Evolutionary conservation across 768 basidiomycete genomes (phyloP), one percentile per base, ranked within the genome.

Genomic region (Collybia sordida): DNA sequence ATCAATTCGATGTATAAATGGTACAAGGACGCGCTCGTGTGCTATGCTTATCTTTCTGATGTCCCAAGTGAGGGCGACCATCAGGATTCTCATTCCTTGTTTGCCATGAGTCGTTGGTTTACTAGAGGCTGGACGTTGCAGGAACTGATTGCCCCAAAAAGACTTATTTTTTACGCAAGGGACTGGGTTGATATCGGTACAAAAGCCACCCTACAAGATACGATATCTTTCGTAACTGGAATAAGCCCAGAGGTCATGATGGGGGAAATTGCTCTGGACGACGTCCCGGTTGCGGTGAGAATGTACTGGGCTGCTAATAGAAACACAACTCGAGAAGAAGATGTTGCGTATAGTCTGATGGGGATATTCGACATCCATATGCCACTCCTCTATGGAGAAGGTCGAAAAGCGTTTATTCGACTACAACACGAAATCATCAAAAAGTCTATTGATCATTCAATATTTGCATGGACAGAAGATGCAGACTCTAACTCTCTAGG

Each of bases 351-450:
- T 38, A 37, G 34, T 14, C 15, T 47, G 21, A 47, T 47, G 19
- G 46, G 46, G 22, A 35, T 47, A 38, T 37, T 47, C 14, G 35
- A 47, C 15, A 22, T 47, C 36, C 11, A 35, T 15, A 35, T 47
- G 35, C 38, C 46, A 15, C 35, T 47, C 38, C 19, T 38, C 28
- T 47, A 47, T 38, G 46, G 46, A 25, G 46, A 47, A 36, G 46
- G 46, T 8, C 5, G 23, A 21, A 47, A 37, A 36, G 19, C 46
- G 15, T 47, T 47, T n/a, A 15, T 37, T 27, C 31, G 46, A 18
- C 12, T 47, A 11, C 46, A 47, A 37, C 17, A 21, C 34, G 46
- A 47, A 21, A 19, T 47, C n/a, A 22, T 38, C 15, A 21, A 23
- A 36, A 35, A 24, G 9, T 37, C 34, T 21, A 34, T 14, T 2